phyloP scores from a whole-genome alignment of 768 basidiomycete species.

The Mycena vulgaris region DNA sequence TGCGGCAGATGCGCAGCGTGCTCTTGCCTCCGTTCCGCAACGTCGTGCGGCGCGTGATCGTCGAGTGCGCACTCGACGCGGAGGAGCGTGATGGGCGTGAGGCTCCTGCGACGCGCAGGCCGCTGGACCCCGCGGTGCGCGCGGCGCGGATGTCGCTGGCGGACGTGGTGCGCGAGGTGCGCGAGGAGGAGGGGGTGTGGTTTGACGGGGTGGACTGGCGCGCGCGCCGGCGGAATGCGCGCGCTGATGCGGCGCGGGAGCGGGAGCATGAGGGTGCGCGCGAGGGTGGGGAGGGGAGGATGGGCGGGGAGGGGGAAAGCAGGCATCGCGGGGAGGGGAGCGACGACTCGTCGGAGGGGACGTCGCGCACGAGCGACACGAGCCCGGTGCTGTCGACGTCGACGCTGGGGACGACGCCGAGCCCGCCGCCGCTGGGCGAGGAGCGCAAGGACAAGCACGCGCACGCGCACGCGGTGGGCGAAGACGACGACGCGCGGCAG shows the following conservation, averaged over 20 bases:
- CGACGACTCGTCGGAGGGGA: conserved; percentile 59
- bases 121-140: conserved; percentile 67
- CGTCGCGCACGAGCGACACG: conserved; percentile 68
- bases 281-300: conserved; percentile 38
- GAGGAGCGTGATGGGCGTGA: background rate
- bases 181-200: conserved; percentile 78
- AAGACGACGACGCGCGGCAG: background rate
- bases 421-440: conserved; percentile 69
- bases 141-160: conserved; percentile 72
- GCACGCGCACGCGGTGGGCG: conserved; percentile 19
- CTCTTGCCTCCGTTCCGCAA: conserved; percentile 79
- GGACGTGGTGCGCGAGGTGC: conserved; percentile 70
- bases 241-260: conserved; percentile 43
- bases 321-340: conserved; percentile 48
- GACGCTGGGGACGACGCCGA: conserved; percentile 85
- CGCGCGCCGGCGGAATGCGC: conserved; percentile 60
- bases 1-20: conserved; percentile 71
- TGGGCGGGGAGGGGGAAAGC: conserved; percentile 43
- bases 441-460: conserved; percentile 51
- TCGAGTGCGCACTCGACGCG: conserved; percentile 68
- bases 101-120: background rate
- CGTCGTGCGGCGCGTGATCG: conserved; percentile 50
- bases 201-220: conserved; percentile 83
- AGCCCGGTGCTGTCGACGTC: conserved; percentile 83
- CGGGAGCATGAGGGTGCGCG: too few relatives aligned